These are phyloP conservation scores for Eutrema heterophyllum DNA, from an alignment of 345 rosid genomes.

Conservation along the genomic window DNA sequence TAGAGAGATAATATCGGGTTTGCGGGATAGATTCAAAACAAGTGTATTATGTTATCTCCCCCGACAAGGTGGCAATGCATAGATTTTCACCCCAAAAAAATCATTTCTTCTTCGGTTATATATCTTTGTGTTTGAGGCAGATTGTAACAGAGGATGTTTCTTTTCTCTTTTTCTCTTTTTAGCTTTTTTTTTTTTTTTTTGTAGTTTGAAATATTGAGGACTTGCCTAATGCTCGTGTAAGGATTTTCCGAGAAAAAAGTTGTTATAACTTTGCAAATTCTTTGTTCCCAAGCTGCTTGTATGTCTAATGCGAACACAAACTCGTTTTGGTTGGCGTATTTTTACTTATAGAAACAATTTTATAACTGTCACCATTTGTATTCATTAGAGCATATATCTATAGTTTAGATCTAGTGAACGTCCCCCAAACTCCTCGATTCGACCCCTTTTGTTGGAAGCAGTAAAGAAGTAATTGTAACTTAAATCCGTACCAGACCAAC, in stretches of 20 bases:
- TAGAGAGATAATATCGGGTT: not conserved
- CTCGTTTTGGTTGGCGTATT: no score
- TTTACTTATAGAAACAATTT: no score
- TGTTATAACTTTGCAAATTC: not conserved
- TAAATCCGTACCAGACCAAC: not conserved
- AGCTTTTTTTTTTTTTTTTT: not conserved
- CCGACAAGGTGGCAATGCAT: not conserved
- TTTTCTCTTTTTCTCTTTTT: not conserved
- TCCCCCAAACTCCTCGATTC: no score
- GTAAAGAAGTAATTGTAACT: no score
- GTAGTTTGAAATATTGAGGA: not conserved
- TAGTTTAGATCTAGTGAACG: no score
- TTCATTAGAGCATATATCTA: no score
- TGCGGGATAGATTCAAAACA: not conserved
- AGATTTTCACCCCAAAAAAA: not conserved
- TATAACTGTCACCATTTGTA: no score
- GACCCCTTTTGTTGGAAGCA: no score
- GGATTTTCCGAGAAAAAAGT: not conserved
- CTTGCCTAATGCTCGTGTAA: not conserved
- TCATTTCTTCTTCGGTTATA: not conserved
- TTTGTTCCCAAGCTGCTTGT: not conserved
- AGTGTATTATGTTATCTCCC: not conserved
- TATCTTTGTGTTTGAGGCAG: not conserved
- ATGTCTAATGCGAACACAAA: not conserved
- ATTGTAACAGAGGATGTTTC: not conserved